Base-by-base conservation (phyloP, 345 rosid species). In the Eucalyptus shirleyi region DNA sequence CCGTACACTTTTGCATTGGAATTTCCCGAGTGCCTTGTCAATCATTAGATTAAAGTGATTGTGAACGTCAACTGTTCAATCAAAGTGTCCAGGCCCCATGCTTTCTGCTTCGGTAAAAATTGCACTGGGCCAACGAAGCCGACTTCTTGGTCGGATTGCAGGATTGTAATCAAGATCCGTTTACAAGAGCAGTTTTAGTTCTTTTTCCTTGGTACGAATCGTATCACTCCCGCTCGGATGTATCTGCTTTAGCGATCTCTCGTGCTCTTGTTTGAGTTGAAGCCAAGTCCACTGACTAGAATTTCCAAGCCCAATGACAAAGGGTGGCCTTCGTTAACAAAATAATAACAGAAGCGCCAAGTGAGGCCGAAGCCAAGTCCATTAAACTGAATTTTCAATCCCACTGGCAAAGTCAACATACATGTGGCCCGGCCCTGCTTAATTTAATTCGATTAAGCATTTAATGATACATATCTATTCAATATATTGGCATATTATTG, bases 51-150 rank as follows among this genome's bases (percentile, higher is more conserved):
- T 8, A 53, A 53, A 19, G 26, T 4, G 59, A 53, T 8, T 53
- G 0, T 53, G 59, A 53, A 53, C 59, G 59, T 53, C 56, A 53
- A 53, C 44, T 18, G 82, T 34, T 28, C 62, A 0, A 56, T 56
- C 0, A 2, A 56, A 23, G 0, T 56, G 62, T 23, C 62, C 12
- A 23, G 0, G 62, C 28, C 62, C 0, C 12, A 56, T 9, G 12
- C 62, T 60, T 62, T 62, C 12, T 62, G 37, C 18, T 0, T n/a
- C 32, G 4, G 72, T 7, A 12, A 62, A 30, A 62, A 62, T 62
- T 30, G 34, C 19, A 30, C 72, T 30, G 1, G 18, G 10, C 37
- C 4, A 0, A 62, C 72, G 30, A 62, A 62, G 9, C 72, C 37
- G 15, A 28, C n/a, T 28, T 62, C 37, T 62, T 0, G 72, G 37